Conservation (phyloP, 2,329 filamentous ascomycete genomes). For the Sclerotiophoma versabilis region DNA sequence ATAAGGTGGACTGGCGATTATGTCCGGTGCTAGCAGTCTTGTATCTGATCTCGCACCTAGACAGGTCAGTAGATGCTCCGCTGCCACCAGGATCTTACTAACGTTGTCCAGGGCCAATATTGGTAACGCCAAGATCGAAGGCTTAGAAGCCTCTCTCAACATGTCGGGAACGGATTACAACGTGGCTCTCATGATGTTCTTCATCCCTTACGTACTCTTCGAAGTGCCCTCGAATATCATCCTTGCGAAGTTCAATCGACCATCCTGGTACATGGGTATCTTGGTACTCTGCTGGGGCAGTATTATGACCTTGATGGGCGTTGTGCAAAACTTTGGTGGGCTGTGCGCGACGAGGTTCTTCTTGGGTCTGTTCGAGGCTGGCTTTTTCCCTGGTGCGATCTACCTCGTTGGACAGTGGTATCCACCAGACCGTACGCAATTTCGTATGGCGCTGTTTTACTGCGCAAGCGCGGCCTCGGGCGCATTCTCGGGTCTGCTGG, state of each 20-base stretch:
- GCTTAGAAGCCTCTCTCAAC: constrained; percentile 28
- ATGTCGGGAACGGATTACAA: constrained; percentile 65
- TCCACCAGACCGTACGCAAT: constrained; percentile 60
- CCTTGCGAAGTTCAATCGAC: constrained; percentile 62
- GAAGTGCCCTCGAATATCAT: constrained; percentile 64
- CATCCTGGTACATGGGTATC: constrained; percentile 38
- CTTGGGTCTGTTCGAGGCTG: constrained; percentile 34
- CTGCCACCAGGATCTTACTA: not conserved
- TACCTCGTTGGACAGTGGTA: constrained; percentile 68
- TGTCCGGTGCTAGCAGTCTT: constrained; percentile 32
- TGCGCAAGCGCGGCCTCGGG: constrained; percentile 62
- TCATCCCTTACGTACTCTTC: constrained; percentile 55
- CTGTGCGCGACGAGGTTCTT: constrained; percentile 55
- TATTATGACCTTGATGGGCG: constrained; percentile 53
- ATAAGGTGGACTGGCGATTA: constrained; percentile 34
- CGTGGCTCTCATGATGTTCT: constrained; percentile 68
- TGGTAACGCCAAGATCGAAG: constrained; percentile 54
- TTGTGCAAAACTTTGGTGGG: constrained; percentile 55
- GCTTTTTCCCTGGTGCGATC: constrained; percentile 37
- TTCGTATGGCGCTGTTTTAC: constrained; percentile 64
- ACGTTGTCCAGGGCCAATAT: constrained; percentile 41
- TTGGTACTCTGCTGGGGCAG: constrained; percentile 56
- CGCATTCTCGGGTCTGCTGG: constrained; percentile 65
- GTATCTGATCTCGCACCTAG: constrained; percentile 42
- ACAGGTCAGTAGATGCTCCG: constrained; percentile 19